Base-by-base conservation (phyloP, 2,329 filamentous ascomycete species). In the Fusarium humuli region DNA sequence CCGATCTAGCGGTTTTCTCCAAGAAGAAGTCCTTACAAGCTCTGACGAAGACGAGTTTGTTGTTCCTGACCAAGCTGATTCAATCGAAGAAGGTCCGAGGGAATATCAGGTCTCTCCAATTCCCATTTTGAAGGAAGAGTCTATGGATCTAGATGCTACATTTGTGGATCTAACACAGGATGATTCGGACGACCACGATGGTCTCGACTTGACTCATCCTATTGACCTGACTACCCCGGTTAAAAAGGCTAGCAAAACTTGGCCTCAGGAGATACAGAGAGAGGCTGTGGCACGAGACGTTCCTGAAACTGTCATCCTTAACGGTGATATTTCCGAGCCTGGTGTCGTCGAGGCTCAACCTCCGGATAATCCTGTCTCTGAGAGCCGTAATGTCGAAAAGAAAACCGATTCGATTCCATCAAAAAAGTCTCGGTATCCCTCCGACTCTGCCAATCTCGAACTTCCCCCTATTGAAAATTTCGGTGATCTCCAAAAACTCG, bases 31-130 rank as follows among this genome's bases (percentile, higher is more conserved):
- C 11, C 70, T 89, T n/a, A 84, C 82, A 4, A 87, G 84, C 65
- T 65, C 84, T 22, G 86, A 85, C 25, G 84, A 85, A 25, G 81
- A 81, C 18, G 79, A 82, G 11, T 90, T 91, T 64, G 77, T 91
- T 48, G 81, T 87, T 29, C 73, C 71, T 4, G 77, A 74, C 9
- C 34, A 42, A 8, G 61, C 67, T 58, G 64, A 65, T 10, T 27
- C 64, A n/a, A 50, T 54, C 14, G 53, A 62, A 20, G 62, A 46
- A 20, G 11, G 7, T 6, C 18, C 22, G 18, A 52, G 37, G 22
- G 45, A 14, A 18, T 22, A 25, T 18, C 48, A 11, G 16, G 7
- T 27, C 11, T 32, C 41, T 6, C 45, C 42, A 18, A n/a, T 57
- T n/a, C 29, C 48, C 10, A 29, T 41, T 44, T 34, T 73, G 44